Base-by-base conservation (phyloP, 2,329 filamentous ascomycete genomes). In the Karstenula rhodostoma region DNA sequence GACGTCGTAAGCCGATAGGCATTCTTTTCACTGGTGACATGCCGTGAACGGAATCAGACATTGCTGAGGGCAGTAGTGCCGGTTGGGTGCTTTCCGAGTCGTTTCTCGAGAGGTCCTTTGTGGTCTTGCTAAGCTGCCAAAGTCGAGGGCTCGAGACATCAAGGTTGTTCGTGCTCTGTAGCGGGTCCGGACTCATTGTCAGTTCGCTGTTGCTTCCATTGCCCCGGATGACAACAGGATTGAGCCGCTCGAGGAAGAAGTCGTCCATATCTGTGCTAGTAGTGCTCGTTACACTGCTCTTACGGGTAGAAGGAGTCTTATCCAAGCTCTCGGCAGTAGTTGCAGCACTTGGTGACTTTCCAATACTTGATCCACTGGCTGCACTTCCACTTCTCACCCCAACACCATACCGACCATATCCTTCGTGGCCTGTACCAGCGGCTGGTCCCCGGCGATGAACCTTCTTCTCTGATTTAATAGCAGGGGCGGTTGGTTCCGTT, bases 401-500 rank as follows among this genome's bases (percentile, higher is more conserved):
- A 5, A 84, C 80, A 2, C 88, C 87, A 58, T 92, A 82, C 58
- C 85, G 86, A 0, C 90, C 90, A 70, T 94, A 94, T 1, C 90
- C 90, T 79, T 98, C 94, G 71, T 98, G 93, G 0, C 94, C 94
- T 40, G 94, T 98, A n/a, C 94, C 94, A 43, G 94, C 94, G 17
- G 86, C 87, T 23, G 94, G 94, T 0, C 94, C 94, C 77, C 93
- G 94, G 29, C 90, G 70, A 1, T 67, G 67, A 25, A 81, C 62
- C 8, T 81, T 73, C 64, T 85, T 88, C 9, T 89, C 87, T 40
- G 84, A 83, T 72, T 85, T 87, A n/a, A 88, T 85, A 0, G 75
- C 61, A 12, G 78, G 61, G n/a, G 77, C 73, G 44, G 87, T 83
- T 4, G 85, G 74, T 0, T 86, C 82, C 0, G 86, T 83, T 76